Conservation (phyloP, 176 grass and related monocot genomes). For the Musa troglodytarum region DNA sequence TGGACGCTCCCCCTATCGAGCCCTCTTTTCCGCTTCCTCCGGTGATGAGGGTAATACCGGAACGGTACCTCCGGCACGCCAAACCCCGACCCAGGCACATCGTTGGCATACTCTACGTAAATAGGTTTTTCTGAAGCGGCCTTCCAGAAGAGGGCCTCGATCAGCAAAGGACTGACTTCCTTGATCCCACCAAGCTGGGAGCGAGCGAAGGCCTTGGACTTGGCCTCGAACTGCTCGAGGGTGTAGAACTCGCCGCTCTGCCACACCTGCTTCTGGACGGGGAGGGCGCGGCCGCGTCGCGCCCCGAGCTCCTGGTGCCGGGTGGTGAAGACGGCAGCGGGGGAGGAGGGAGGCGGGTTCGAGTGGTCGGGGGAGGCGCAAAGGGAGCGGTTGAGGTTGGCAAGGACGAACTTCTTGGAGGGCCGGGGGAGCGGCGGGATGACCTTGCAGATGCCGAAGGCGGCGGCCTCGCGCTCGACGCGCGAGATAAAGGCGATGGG, state of each 20-base stretch:
- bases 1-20: not conserved
- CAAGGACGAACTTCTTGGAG: slow-evolving; percentile 68
- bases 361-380: slow-evolving; percentile 8
- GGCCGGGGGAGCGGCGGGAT: slow-evolving; percentile 68
- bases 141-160: slow-evolving; percentile 92
- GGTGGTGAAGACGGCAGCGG: slow-evolving; percentile 16
- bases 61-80: slow-evolving; percentile 21
- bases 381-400: slow-evolving; percentile 77
- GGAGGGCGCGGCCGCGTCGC: slow-evolving; percentile 20
- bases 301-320: slow-evolving; percentile 20
- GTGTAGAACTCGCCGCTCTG: slow-evolving; percentile 90
- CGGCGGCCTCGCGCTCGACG: slow-evolving; percentile 70
- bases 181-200: slow-evolving; percentile 44
- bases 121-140: slow-evolving; percentile 54
- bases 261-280: slow-evolving; percentile 82
- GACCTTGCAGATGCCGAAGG: slow-evolving; percentile 98
- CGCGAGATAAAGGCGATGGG: slow-evolving; percentile 93
- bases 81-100: slow-evolving; percentile 88
- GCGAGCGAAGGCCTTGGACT: slow-evolving; percentile 67
- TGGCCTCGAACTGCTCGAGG: slow-evolving; percentile 78
- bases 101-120: slow-evolving; percentile 90
- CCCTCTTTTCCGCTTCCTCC: slow-evolving; percentile 33
- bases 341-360: not conserved
- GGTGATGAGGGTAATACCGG: not conserved
- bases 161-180: slow-evolving; percentile 44